Conservation (phyloP, 208 protist genomes). For the Acanthamoeba culbertsoni region DNA sequence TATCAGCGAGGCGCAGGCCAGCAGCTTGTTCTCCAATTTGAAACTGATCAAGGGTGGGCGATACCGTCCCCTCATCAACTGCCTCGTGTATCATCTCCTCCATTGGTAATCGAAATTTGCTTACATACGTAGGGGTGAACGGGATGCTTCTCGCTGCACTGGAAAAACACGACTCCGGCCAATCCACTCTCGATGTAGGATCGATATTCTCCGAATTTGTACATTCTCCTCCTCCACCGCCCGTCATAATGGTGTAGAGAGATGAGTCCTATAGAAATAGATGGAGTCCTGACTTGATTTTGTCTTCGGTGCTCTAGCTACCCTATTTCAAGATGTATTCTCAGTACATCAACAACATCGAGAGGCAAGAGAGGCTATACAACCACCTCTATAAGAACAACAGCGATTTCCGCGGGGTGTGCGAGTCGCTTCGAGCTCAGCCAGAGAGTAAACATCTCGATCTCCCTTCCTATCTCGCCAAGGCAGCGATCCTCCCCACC, state of each 20-base stretch:
- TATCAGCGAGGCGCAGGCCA: neutral
- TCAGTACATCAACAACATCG: slow-evolving; percentile 6
- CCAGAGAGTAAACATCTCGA: slow-evolving; percentile 10
- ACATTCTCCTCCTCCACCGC: neutral
- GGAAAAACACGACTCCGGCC: neutral
- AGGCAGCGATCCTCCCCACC: neutral
- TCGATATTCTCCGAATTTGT: neutral
- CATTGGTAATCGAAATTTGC: too few relatives aligned
- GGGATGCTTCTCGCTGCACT: neutral
- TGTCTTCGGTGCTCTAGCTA: neutral
- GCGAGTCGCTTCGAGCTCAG: neutral
- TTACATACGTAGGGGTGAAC: neutral
- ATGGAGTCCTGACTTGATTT: neutral
- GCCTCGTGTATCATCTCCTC: neutral
- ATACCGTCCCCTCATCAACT: neutral
- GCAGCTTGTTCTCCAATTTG: neutral
- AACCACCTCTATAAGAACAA: neutral
- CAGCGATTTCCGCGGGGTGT: neutral
- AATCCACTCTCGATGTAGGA: neutral
- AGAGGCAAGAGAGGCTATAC: neutral
- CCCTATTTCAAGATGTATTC: slow-evolving; percentile 43
- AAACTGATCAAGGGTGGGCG: neutral
- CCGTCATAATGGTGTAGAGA: too few relatives aligned
- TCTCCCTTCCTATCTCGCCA: neutral
- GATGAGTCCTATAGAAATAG: neutral